Evolutionary conservation across 2,329 filamentous ascomycete species (phyloP).

Genomic region (Coleophoma cylindrospora): DNA sequence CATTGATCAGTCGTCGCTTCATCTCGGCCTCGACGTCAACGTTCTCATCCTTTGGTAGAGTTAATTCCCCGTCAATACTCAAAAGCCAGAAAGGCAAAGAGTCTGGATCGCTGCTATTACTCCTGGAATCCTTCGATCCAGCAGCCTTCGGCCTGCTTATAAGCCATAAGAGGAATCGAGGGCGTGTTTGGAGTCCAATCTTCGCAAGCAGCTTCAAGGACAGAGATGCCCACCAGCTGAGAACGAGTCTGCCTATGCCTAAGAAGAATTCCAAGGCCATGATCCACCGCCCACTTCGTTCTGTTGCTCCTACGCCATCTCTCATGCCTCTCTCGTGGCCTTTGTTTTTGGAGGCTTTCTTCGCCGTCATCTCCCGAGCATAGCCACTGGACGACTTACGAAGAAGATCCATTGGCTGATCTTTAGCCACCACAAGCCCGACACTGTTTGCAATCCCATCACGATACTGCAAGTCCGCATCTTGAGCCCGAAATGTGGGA

Average conservation of each 20-base stretch:
- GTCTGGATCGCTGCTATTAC: slow-evolving; percentile 20
- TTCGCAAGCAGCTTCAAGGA: slow-evolving; percentile 39
- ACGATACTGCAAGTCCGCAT: slow-evolving; percentile 14
- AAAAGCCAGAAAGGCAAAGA: slow-evolving; percentile 48
- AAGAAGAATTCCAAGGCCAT: slow-evolving; percentile 72
- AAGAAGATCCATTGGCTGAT: slow-evolving; percentile 24
- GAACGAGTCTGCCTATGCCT: slow-evolving; percentile 63
- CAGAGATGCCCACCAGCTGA: slow-evolving; percentile 34
- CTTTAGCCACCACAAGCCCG: slow-evolving; percentile 22
- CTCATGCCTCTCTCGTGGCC: slow-evolving; percentile 37
- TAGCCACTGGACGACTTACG: slow-evolving; percentile 54
- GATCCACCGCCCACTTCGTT: slow-evolving; percentile 73
- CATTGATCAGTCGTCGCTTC: slow-evolving; percentile 51
- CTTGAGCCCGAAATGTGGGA: slow-evolving; percentile 21
- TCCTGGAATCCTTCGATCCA: slow-evolving; percentile 5
- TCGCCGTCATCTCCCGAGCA: slow-evolving; percentile 63
- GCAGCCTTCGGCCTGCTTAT: slow-evolving; percentile 20
- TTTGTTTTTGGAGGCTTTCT: slow-evolving; percentile 39
- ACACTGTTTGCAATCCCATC: slow-evolving; percentile 21
- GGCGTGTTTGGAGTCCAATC: slow-evolving; percentile 56
- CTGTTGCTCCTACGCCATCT: slow-evolving; percentile 72
- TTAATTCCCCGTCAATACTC: slow-evolving; percentile 45
- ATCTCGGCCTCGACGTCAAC: slow-evolving; percentile 81
- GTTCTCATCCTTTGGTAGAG: slow-evolving; percentile 53
- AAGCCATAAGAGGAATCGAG: slow-evolving; percentile 53